Base-by-base conservation (phyloP, 2,329 filamentous ascomycete species). In the Kalaharituber pfeilii region DNA sequence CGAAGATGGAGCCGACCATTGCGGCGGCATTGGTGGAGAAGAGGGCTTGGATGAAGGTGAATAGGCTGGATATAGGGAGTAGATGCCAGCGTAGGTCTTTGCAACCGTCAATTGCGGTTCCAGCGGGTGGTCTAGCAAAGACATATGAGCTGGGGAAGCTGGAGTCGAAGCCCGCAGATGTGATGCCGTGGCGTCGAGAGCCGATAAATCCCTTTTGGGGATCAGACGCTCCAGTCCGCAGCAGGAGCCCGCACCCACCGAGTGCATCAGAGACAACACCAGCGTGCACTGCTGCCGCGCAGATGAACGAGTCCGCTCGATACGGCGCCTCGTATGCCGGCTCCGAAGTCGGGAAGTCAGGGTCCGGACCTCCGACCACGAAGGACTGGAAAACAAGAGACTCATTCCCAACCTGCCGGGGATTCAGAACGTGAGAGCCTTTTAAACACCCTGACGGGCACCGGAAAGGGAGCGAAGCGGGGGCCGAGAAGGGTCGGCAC, bases 231-330 rank as follows among this genome's bases (percentile, higher is more conserved):
- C 88, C 88, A 22, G 84, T 74, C 33, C 91, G 73, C 53, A 78
- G 75, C 28, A 91, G 76, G 2, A 93, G 84, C 55, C 87, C 87
- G 62, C 87, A 94, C 1, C 87, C 87, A 33, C 87, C 87, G 27
- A 76, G 71, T 0, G 72, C 69, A 63, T 87, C 78, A 30, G 77
- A 78, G 57, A 93, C 78, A 62, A 88, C 74, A 20, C 86, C 87
- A 0, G 86, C 80, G 65, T 94, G 87, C 50, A 94, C 84, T 29
- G 86, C 87, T 11, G 87, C 76, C 56, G 80, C 81, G 65, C 87
- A 94, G 53, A 94, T 81, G 69, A 85, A 93, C 13, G 86, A 93
- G 68, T 94, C 87, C 8, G 84, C 86, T 18, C 91, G 82, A 67
- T 96, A 96, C 22, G 84, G 72, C 0, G 81, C 75, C 51, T 71